Conservation (phyloP, 2,329 filamentous ascomycete species). For the Monilinia aucupariae region DNA sequence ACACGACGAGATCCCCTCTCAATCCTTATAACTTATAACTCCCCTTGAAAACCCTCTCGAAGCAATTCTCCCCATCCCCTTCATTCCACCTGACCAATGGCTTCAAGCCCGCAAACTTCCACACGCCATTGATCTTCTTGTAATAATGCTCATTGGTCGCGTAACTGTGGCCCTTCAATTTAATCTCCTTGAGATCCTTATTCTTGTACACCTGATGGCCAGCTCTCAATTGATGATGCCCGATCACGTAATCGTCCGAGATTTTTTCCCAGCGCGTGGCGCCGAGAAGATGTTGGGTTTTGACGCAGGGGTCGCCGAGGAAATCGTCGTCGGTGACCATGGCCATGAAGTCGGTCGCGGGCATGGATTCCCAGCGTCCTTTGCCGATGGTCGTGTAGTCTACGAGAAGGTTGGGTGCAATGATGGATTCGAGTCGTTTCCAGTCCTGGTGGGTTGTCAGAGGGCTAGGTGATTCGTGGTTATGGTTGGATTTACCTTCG, state of each 20-base stretch:
- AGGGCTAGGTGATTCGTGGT: background rate
- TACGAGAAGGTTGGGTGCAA: slow-evolving; percentile 28
- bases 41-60: slow-evolving; percentile 32
- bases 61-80: slow-evolving; percentile 21
- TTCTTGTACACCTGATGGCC: slow-evolving; percentile 26
- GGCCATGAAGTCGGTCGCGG: slow-evolving; percentile 53
- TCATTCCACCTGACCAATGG: slow-evolving; percentile 31
- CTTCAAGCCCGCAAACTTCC: slow-evolving; percentile 33
- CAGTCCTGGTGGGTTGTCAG: slow-evolving; percentile 25
- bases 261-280: slow-evolving; percentile 53
- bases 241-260: slow-evolving; percentile 53
- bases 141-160: slow-evolving; percentile 32
- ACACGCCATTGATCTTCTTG: slow-evolving; percentile 28
- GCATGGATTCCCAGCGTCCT: slow-evolving; percentile 56
- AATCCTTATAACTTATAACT: slow-evolving; percentile 19
- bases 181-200: slow-evolving; percentile 22
- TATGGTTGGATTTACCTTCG: slow-evolving; percentile 39
- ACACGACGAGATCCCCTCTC: background rate
- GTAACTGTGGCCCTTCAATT: slow-evolving; percentile 28
- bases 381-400: slow-evolving; percentile 65
- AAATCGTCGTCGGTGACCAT: slow-evolving; percentile 54
- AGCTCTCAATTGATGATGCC: slow-evolving; percentile 36
- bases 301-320: slow-evolving; percentile 55
- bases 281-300: slow-evolving; percentile 62
- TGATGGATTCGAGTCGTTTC: slow-evolving; percentile 25